Evolutionary conservation across 106 monocot species (phyloP).

Genomic region (Dioscorea dumetorum): DNA sequence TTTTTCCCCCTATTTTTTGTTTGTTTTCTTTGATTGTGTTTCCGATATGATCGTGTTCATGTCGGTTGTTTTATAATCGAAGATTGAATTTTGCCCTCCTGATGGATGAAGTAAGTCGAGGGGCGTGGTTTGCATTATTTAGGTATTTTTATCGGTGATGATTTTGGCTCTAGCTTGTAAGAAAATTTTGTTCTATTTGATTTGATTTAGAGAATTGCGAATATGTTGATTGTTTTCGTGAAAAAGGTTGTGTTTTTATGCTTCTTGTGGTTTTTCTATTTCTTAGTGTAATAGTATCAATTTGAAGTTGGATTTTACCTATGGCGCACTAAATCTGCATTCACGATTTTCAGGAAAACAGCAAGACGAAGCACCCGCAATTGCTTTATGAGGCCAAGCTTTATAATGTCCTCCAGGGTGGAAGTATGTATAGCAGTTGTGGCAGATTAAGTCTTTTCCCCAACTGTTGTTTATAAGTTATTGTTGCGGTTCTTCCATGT

Average conservation of each 20-base stretch:
- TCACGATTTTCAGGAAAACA: constrained; percentile 60
- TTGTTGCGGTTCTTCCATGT: constrained; percentile 9
- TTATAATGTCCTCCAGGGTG: constrained; percentile 87
- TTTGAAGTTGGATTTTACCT: too few relatives aligned
- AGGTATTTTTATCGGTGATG: background rate
- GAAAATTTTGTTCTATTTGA: background rate
- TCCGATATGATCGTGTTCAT: background rate
- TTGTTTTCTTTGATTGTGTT: background rate
- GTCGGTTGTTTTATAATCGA: background rate
- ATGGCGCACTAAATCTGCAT: background rate
- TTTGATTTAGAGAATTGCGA: background rate
- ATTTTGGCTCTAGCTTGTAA: background rate
- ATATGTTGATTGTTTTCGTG: background rate
- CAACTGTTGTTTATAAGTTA: too few relatives aligned
- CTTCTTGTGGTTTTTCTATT: background rate
- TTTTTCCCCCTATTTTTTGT: background rate
- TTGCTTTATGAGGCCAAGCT: constrained; percentile 94
- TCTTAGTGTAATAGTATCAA: too few relatives aligned
- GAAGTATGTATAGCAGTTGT: constrained; percentile 35
- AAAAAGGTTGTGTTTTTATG: background rate
- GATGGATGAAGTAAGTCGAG: too few relatives aligned
- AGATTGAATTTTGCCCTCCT: too few relatives aligned
- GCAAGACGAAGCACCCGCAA: constrained; percentile 86
- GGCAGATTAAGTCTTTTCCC: background rate
- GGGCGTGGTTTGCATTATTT: background rate